A percentile compares a stretch with the other conserved stretches of the same genome.
Evolutionary conservation across 768 basidiomycete species (phyloP).

Genomic region (Cyathus striatus): DNA sequence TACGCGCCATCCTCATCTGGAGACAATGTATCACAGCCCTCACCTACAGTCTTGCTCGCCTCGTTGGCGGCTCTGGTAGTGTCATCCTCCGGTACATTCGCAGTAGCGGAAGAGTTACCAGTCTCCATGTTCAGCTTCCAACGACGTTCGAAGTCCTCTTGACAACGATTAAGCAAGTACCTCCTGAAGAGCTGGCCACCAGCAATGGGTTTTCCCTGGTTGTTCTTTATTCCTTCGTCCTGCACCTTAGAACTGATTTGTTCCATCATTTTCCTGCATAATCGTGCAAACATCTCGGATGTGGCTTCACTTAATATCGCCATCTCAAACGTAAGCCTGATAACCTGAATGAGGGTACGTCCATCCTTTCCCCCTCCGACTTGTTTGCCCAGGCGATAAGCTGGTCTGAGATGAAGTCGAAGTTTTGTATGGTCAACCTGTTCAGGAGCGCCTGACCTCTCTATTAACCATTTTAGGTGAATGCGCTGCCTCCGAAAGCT

Average conservation of each 20-base stretch:
- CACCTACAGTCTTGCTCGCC: constrained; percentile 39
- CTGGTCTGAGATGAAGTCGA: constrained; percentile 92
- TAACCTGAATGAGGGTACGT: constrained; percentile 91
- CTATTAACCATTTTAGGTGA: constrained; percentile 86
- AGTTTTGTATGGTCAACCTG: constrained; percentile 95
- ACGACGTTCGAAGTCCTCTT: constrained; percentile 95
- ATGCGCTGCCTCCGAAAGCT: constrained; percentile 47
- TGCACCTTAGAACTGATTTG: constrained; percentile 82
- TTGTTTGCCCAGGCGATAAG: constrained; percentile 95
- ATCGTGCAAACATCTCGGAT: constrained; percentile 96
- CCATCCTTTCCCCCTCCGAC: constrained; percentile 87
- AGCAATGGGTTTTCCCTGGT: constrained; percentile 83
- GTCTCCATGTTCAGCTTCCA: constrained; percentile 90
- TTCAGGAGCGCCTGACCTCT: constrained; percentile 90
- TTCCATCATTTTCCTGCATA: constrained; percentile 96
- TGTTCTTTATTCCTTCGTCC: constrained; percentile 79
- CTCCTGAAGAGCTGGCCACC: constrained; percentile 96
- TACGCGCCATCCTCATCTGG: constrained; percentile 96
- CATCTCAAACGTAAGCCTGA: constrained; percentile 94
- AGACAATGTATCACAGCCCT: constrained; percentile 72
- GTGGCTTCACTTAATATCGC: constrained; percentile 94
- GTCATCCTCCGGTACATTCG: constrained; percentile 79
- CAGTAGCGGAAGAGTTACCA: constrained; percentile 79
- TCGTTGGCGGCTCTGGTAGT: constrained; percentile 68
- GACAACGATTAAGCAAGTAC: constrained; percentile 94